Conservation (phyloP, 495 filamentous ascomycete species). For the Annulohypoxylon nitens region DNA sequence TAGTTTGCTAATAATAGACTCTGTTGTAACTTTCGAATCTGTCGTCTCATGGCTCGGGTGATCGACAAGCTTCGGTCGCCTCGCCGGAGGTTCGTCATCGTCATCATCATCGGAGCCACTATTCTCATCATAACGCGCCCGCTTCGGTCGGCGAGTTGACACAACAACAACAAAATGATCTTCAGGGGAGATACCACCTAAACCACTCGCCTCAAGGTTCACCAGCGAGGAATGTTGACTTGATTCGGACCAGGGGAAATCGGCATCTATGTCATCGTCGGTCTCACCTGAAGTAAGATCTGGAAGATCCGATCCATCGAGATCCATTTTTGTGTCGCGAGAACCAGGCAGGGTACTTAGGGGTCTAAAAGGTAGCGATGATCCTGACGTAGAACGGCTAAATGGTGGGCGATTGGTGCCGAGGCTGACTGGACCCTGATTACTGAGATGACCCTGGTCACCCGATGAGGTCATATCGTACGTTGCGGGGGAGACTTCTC, state of each 20-base stretch:
- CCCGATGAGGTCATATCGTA: conserved; percentile 58
- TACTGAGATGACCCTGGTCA: conserved; percentile 39
- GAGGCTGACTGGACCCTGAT: conserved; percentile 38
- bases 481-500: conserved; percentile 54
- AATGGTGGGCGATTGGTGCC: conserved; percentile 43
- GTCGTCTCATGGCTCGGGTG: conserved; percentile 34
- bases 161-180: conserved; percentile 76
- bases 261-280: conserved; percentile 50
- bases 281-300: conserved; percentile 48
- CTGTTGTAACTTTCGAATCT: conserved; percentile 48
- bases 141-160: conserved; percentile 59
- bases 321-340: conserved; percentile 30
- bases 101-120: conserved; percentile 38
- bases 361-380: conserved; percentile 58
- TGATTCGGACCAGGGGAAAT: conserved; percentile 56
- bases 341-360: conserved; percentile 52
- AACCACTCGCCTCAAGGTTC: conserved; percentile 70
- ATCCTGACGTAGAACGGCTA: conserved; percentile 58
- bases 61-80: conserved; percentile 8
- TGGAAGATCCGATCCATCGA: conserved; percentile 41
- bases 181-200: conserved; percentile 73
- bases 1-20: conserved; percentile 54
- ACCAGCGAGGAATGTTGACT: conserved; percentile 41
- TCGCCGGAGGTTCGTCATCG: conserved; percentile 22
- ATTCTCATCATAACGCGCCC: conserved; percentile 6